Conservation (phyloP, 169 alveolate species). For the Plasmodium cynomolgi region DNA sequence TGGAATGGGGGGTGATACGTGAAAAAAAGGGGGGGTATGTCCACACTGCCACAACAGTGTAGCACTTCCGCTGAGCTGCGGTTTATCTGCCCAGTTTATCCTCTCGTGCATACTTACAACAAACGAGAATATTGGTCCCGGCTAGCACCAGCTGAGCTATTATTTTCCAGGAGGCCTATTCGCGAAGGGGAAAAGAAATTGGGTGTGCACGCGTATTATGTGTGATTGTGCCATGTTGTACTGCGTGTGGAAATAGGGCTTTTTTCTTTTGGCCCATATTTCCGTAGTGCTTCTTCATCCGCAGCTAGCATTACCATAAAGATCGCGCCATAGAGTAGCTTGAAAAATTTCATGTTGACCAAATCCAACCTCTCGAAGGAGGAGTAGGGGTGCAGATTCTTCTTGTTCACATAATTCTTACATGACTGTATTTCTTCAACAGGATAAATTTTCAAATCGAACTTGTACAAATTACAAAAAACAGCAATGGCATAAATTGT, state of each 20-base stretch:
- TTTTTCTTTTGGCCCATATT: not conserved
- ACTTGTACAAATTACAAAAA: constrained; percentile 4
- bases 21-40: not conserved
- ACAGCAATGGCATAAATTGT: not conserved
- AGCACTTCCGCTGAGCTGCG: not conserved
- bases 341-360: constrained; percentile 18
- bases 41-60: not conserved
- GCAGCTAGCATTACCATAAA: constrained; percentile 5
- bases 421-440: constrained; percentile 5
- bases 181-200: not conserved
- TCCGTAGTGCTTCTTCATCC: not conserved
- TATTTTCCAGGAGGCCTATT: constrained; percentile 49
- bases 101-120: not conserved
- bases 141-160: not conserved
- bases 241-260: not conserved
- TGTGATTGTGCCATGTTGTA: not conserved
- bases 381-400: constrained; percentile 42
- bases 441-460: constrained; percentile 30
- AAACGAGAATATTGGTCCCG: not conserved
- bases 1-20: not conserved
- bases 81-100: not conserved
- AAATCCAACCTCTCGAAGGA: constrained; percentile 41
- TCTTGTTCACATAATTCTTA: not conserved
- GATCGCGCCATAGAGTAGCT: constrained; percentile 22
- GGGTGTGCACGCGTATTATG: not conserved